Evolutionary conservation across 2,329 filamentous ascomycete genomes (phyloP).

Genomic region (Diaporthe sp.): DNA sequence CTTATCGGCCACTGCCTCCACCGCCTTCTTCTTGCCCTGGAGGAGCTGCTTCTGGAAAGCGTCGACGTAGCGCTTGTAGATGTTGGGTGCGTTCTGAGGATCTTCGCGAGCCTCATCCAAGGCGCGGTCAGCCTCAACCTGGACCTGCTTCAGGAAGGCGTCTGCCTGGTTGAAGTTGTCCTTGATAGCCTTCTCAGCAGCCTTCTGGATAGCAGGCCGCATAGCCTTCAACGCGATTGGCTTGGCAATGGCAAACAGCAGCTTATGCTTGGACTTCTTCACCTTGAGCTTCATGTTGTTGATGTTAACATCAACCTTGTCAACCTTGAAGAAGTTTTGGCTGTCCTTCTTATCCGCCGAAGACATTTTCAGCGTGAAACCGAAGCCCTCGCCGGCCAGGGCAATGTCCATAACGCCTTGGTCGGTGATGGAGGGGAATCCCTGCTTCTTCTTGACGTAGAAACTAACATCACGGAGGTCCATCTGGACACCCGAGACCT

Average conservation of each 20-base stretch:
- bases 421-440: slow-evolving; percentile 90
- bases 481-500: slow-evolving; percentile 91
- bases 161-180: slow-evolving; percentile 85
- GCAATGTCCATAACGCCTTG: slow-evolving; percentile 90
- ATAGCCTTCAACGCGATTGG: slow-evolving; percentile 87
- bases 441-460: slow-evolving; percentile 94
- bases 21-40: slow-evolving; percentile 83
- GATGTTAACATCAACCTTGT: slow-evolving; percentile 87
- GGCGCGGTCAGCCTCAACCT: slow-evolving; percentile 85
- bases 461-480: slow-evolving; percentile 93
- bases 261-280: slow-evolving; percentile 95
- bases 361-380: slow-evolving; percentile 91
- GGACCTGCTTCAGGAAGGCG: slow-evolving; percentile 79
- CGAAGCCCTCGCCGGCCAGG: slow-evolving; percentile 88
- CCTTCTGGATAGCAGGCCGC: slow-evolving; percentile 87
- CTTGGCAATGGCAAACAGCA: slow-evolving; percentile 89
- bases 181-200: slow-evolving; percentile 89
- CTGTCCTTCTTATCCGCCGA: slow-evolving; percentile 82
- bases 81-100: slow-evolving; percentile 81
- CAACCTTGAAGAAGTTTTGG: slow-evolving; percentile 93
- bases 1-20: slow-evolving; percentile 72
- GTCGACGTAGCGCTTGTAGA: slow-evolving; percentile 86
- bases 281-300: slow-evolving; percentile 89
- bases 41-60: slow-evolving; percentile 81
- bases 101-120: slow-evolving; percentile 75